Conservation (phyloP, 352 stramenopile species). For the Aphanomyces cochlioides region DNA sequence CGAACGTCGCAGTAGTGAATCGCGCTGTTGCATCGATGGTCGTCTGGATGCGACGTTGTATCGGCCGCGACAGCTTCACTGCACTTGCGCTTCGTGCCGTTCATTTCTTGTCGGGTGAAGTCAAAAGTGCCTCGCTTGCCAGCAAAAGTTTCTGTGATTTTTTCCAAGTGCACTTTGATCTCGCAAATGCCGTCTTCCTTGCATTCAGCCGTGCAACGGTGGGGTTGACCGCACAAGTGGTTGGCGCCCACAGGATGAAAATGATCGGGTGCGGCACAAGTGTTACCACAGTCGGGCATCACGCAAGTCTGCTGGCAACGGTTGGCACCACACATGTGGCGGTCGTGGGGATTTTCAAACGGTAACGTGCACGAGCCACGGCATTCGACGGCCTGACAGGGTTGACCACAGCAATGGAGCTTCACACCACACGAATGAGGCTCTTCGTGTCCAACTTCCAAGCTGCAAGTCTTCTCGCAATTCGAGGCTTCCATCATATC, state of each 20-base stretch:
- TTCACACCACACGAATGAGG: slow-evolving; percentile 54
- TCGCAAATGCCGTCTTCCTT: slow-evolving; percentile 57
- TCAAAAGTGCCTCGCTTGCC: slow-evolving; percentile 56
- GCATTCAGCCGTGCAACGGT: slow-evolving; percentile 57
- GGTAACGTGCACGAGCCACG: slow-evolving; percentile 46
- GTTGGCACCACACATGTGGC: slow-evolving; percentile 60
- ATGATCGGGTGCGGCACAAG: slow-evolving; percentile 50
- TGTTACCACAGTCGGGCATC: slow-evolving; percentile 55
- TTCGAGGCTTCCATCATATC: slow-evolving; percentile 44
- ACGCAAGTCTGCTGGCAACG: slow-evolving; percentile 56
- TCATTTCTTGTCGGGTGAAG: slow-evolving; percentile 81
- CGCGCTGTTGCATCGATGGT: slow-evolving; percentile 43
- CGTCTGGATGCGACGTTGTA: slow-evolving; percentile 44
- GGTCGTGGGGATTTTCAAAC: slow-evolving; percentile 46
- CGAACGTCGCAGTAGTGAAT: slow-evolving; percentile 69
- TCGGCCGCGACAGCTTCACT: slow-evolving; percentile 37
- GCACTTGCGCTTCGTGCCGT: slow-evolving; percentile 66
- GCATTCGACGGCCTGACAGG: slow-evolving; percentile 48
- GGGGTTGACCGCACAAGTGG: slow-evolving; percentile 57
- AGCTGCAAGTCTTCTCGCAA: slow-evolving; percentile 47
- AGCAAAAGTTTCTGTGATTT: slow-evolving; percentile 62
- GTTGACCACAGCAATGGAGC: slow-evolving; percentile 52
- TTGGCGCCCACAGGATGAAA: slow-evolving; percentile 66
- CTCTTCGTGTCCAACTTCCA: slow-evolving; percentile 43
- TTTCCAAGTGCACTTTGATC: slow-evolving; percentile 63